These are phyloP conservation scores for Melastoma candidum DNA, from an alignment of 441 rosid genomes.

Conservation along the genomic window DNA sequence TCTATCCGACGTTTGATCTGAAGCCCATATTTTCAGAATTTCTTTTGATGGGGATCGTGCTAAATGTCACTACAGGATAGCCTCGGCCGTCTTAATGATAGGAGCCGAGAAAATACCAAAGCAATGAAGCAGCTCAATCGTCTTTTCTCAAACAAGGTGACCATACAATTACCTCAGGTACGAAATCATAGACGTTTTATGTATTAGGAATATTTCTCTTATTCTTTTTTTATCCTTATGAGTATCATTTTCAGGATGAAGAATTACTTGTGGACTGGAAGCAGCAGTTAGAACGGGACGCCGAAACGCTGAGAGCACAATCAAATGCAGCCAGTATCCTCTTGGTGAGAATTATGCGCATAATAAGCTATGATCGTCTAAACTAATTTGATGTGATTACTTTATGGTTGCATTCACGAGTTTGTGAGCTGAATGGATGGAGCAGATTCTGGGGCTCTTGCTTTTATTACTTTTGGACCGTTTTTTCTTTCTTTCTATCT, in stretches of 20 bases:
- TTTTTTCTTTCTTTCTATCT: too few species aligned
- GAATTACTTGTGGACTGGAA: constrained; percentile 88
- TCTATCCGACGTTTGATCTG: too few species aligned
- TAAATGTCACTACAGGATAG: constrained; percentile 52
- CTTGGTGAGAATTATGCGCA: constrained; percentile 41
- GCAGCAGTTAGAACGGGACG: constrained; percentile 87
- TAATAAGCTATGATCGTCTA: too few species aligned
- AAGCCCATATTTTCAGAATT: neutral
- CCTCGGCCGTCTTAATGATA: constrained; percentile 79
- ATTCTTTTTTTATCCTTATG: too few species aligned
- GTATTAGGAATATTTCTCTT: too few species aligned
- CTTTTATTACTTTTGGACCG: too few species aligned
- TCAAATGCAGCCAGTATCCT: constrained; percentile 60
- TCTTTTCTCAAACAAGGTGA: constrained; percentile 91
- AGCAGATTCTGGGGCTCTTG: too few species aligned
- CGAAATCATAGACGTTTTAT: constrained; percentile 8
- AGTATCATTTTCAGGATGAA: constrained; percentile 55
- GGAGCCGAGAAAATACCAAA: constrained; percentile 87
- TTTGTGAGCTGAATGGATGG: too few species aligned
- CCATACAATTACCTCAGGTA: constrained; percentile 96
- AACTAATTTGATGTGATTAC: too few species aligned
- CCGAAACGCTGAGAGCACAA: constrained; percentile 80
- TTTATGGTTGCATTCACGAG: too few species aligned
- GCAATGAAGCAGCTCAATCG: constrained; percentile 83
- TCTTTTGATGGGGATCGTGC: neutral